phyloP scores from a whole-genome alignment of 768 basidiomycete genomes.

The Amanita pseudoporphyria region DNA sequence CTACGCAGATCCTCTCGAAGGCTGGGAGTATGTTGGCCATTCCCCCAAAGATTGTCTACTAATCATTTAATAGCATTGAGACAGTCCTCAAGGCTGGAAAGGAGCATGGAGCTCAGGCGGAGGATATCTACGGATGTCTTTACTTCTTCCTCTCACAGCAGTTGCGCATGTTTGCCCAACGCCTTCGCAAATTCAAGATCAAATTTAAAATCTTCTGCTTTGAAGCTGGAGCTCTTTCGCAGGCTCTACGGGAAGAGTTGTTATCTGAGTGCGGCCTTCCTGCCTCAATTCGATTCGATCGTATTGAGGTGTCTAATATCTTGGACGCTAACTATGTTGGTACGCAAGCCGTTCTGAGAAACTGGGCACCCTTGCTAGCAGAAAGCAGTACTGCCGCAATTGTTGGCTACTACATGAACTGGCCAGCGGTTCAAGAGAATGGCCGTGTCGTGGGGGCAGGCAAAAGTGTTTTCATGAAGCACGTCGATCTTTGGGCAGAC shows the following conservation, averaged over 20 bases:
- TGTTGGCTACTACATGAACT: constrained; percentile 40
- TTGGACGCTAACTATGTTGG: constrained; percentile 34
- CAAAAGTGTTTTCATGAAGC: not conserved
- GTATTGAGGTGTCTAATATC: constrained; percentile 41
- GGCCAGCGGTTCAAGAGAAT: constrained; percentile 19
- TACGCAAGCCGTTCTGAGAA: constrained; percentile 19
- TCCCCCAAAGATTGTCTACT: not conserved
- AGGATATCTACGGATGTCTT: constrained; percentile 41
- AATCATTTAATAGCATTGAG: constrained; percentile 18
- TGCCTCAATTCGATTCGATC: constrained; percentile 25
- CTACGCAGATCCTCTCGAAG: constrained; percentile 29
- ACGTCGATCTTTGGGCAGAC: too few relatives aligned
- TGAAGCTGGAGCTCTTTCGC: constrained; percentile 25
- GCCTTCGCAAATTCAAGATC: constrained; percentile 24
- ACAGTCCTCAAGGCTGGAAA: constrained; percentile 25
- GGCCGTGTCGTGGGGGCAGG: constrained; percentile 7
- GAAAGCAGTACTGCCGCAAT: constrained; percentile 21
- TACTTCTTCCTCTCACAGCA: constrained; percentile 35
- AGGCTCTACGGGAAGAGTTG: constrained; percentile 12
- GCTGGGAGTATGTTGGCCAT: constrained; percentile 31
- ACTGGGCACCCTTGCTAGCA: constrained; percentile 29
- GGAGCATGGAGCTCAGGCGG: constrained; percentile 25
- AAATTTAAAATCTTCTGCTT: constrained; percentile 21
- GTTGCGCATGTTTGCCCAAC: constrained; percentile 25
- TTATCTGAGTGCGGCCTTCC: constrained; percentile 15